Base-by-base conservation (phyloP, 176 grass and related monocot species). In the Bolboschoenus planiculmis region DNA sequence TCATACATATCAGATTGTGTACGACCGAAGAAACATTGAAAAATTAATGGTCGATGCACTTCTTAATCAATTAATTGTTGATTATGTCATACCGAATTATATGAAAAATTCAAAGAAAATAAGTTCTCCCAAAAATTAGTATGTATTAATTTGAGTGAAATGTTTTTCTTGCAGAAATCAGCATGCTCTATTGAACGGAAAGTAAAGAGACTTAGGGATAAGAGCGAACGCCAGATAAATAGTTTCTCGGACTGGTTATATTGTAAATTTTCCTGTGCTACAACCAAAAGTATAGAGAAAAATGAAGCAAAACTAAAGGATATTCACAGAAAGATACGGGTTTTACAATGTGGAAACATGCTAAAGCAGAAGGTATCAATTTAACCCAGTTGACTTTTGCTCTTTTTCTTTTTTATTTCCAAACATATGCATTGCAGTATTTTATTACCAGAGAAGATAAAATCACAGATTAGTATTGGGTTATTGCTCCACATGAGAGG, bases 341-440 rank as follows among this genome's bases (percentile, higher is more conserved):
- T 80, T 24, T 81, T 87, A 21, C 91, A 91, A 37, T 91, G 84
- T 88, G 88, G 88, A 78, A 93, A 87, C 81, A 85, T 88, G 48
- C 82, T 97, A 33, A 85, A 90, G 71, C 74, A 90, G 53, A 93
- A 93, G 89, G 89, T 91, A 93, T 15, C 65, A 9, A 46, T 37
- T 51, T 39, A 54, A 70, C 7, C 48, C 2, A 60, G 24, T 56
- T 48, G 21, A 75, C 43, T 74, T 74, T 5, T 71, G 6, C 30
- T 34, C n/a, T n/a, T n/a, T n/a, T n/a, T n/a, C n/a, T n/a, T n/a
- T 47, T 74, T 27, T 26, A 15, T 74, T 27, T 47, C 10, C 42
- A 71, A 66, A 23, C 39, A 27, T 47, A 27, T 27, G 11, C 4
- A 27, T 43, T 0, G 3, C 40, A 27, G 4, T 74, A 46, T 48